Conservation (phyloP, 2,329 filamentous ascomycete genomes). For the Ceratocystiopsis brevicomis region DNA sequence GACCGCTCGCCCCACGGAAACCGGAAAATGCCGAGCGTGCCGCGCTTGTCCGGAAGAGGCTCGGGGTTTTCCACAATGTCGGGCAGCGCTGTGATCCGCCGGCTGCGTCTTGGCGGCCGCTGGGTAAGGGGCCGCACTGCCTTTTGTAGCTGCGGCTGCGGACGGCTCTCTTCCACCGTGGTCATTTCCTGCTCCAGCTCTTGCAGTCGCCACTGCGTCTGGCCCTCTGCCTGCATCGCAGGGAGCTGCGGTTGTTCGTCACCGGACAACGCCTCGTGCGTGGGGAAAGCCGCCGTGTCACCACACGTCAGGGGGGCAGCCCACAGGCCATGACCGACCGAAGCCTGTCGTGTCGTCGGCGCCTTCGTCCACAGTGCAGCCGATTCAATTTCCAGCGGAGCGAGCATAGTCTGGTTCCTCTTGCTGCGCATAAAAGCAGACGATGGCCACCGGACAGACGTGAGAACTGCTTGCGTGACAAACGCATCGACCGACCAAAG, state of each 20-base stretch:
- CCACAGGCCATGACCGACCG: conserved; percentile 1
- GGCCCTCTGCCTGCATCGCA: not conserved
- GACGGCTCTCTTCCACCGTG: not conserved
- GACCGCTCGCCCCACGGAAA: conserved; percentile 48
- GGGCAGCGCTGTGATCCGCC: conserved; percentile 38
- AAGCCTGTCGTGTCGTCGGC: not conserved
- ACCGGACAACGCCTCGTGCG: not conserved
- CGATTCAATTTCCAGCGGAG: conserved; percentile 3
- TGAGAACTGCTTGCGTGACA: not conserved
- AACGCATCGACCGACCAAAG: conserved; percentile 13
- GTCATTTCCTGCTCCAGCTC: conserved; percentile 3
- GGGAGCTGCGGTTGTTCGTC: not conserved
- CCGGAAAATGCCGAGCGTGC: conserved; percentile 44
- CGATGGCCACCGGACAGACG: not conserved
- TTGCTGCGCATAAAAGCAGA: not conserved
- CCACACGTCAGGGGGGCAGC: not conserved
- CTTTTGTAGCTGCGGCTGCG: conserved; percentile 7
- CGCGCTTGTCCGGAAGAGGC: conserved; percentile 37
- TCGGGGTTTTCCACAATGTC: conserved; percentile 45
- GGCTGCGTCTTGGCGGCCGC: conserved; percentile 34
- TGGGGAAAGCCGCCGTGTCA: too few relatives aligned
- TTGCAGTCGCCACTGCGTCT: not conserved
- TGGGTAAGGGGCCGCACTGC: conserved; percentile 27
- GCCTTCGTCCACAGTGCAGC: conserved; percentile 2
- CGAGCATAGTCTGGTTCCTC: not conserved